A percentile compares a stretch with the other conserved stretches of the same genome.
Evolutionary conservation across 768 basidiomycete species (phyloP).

Genomic region (Lactifluus echinatus): DNA sequence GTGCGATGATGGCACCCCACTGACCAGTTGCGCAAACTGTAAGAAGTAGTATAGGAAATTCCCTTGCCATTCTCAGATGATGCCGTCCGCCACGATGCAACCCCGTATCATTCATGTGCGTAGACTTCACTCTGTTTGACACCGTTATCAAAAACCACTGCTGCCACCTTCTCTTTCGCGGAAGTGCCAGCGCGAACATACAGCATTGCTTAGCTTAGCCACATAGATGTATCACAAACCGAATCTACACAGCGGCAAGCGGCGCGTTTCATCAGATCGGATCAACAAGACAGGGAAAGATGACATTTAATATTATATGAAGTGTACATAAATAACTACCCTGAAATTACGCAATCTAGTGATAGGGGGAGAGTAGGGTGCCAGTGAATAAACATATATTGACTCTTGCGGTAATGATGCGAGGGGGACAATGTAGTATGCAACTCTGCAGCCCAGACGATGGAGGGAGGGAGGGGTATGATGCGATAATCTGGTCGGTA

Average conservation of each 20-base stretch:
- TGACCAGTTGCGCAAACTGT: not conserved
- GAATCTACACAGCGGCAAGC: too few species aligned
- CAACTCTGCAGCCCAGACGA: not conserved
- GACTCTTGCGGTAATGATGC: slow-evolving; percentile 4
- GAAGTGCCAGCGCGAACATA: not conserved
- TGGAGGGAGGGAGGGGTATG: not conserved
- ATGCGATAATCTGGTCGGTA: slow-evolving; percentile 1
- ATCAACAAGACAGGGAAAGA: too few species aligned
- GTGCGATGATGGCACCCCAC: not conserved
- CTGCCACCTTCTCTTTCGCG: not conserved
- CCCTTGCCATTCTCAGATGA: not conserved
- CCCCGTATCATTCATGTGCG: not conserved
- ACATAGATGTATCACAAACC: not conserved
- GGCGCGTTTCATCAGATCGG: too few species aligned
- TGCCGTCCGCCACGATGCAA: slow-evolving; percentile 14
- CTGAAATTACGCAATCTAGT: slow-evolving; percentile 16
- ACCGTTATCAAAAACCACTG: not conserved
- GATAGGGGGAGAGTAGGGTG: slow-evolving; percentile 10
- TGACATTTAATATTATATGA: slow-evolving; percentile 11
- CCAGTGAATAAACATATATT: slow-evolving; percentile 18
- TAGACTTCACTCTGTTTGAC: not conserved
- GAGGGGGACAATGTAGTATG: not conserved
- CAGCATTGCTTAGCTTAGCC: not conserved
- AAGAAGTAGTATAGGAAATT: not conserved
- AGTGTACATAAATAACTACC: slow-evolving; percentile 13